Percentiles rank a stretch among this genome's conserved stretches.
These are phyloP conservation scores for Penicillium sp. DNA, from an alignment of 2,329 filamentous ascomycete genomes.

Conservation along the genomic window DNA sequence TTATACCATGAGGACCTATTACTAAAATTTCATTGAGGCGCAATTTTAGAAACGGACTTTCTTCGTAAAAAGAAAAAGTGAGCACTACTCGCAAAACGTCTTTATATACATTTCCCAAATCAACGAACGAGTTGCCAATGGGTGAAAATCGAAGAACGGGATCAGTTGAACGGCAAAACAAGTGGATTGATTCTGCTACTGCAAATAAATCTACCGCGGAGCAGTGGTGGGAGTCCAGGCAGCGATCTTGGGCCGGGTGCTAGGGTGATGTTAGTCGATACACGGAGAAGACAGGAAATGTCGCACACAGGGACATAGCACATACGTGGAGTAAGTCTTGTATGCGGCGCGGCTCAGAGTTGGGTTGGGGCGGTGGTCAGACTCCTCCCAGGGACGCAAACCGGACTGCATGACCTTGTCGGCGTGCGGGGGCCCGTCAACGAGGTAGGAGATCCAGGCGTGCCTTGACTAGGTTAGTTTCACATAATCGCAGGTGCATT, in stretches of 20 bases:
- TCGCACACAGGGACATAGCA: slow-evolving; percentile 21
- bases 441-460: slow-evolving; percentile 89
- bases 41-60: slow-evolving; percentile 13
- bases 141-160: slow-evolving; percentile 6
- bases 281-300: neutral
- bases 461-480: slow-evolving; percentile 50
- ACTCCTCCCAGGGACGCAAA: slow-evolving; percentile 65
- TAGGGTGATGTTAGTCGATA: slow-evolving; percentile 11
- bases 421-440: slow-evolving; percentile 72
- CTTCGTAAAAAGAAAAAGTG: slow-evolving; percentile 11
- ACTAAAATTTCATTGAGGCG: slow-evolving; percentile 8
- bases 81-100: slow-evolving; percentile 23
- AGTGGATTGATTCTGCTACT: slow-evolving; percentile 16
- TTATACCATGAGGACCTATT: slow-evolving; percentile 9
- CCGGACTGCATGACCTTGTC: slow-evolving; percentile 63
- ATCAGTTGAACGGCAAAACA: slow-evolving; percentile 8
- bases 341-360: slow-evolving; percentile 71
- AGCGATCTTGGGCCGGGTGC: slow-evolving; percentile 28
- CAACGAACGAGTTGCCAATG: neutral
- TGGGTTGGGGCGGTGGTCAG: slow-evolving; percentile 62
- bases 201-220: slow-evolving; percentile 25
- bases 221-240: slow-evolving; percentile 32
- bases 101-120: slow-evolving; percentile 31
- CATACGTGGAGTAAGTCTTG: slow-evolving; percentile 92
- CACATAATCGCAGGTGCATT: neutral